phyloP scores from a whole-genome alignment of 345 rosid species.

The Eucalyptus marginata region DNA sequence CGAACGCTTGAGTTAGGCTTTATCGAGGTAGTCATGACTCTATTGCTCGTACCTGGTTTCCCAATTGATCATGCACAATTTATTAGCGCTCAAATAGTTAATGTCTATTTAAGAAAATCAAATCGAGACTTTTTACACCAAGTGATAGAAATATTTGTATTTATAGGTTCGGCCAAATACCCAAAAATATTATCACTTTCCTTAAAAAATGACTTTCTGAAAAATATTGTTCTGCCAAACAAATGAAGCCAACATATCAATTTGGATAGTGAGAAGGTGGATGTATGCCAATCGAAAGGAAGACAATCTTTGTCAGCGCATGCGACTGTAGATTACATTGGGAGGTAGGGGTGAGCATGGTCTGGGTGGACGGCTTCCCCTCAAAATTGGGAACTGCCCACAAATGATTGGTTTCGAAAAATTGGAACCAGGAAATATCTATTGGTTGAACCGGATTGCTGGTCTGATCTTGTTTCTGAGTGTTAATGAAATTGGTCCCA shows the following conservation, averaged over 20 bases:
- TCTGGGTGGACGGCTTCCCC: accelerated
- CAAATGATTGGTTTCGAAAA: too few relatives aligned
- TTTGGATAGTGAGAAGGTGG: background rate
- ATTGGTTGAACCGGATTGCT: too few relatives aligned
- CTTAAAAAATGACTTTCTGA: too few relatives aligned
- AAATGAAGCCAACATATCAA: background rate
- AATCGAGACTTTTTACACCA: background rate
- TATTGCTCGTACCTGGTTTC: background rate
- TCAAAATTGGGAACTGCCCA: too few relatives aligned
- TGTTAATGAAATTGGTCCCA: too few relatives aligned
- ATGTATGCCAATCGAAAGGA: background rate
- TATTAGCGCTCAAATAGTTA: background rate
- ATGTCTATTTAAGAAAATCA: background rate
- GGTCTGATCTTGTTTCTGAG: accelerated
- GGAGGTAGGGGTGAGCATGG: background rate
- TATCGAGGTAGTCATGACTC: background rate
- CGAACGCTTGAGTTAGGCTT: background rate
- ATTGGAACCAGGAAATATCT: accelerated
- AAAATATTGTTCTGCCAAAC: too few relatives aligned
- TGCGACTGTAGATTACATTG: background rate
- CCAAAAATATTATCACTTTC: background rate
- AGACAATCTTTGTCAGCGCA: background rate
- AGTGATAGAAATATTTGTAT: too few relatives aligned
- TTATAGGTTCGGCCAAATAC: background rate
- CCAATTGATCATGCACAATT: background rate